Percentiles rank a stretch among this genome's conserved stretches.
These are phyloP conservation scores for Colletotrichum endophyticum DNA, from an alignment of 2,329 filamentous ascomycete genomes.

Conservation along the genomic window DNA sequence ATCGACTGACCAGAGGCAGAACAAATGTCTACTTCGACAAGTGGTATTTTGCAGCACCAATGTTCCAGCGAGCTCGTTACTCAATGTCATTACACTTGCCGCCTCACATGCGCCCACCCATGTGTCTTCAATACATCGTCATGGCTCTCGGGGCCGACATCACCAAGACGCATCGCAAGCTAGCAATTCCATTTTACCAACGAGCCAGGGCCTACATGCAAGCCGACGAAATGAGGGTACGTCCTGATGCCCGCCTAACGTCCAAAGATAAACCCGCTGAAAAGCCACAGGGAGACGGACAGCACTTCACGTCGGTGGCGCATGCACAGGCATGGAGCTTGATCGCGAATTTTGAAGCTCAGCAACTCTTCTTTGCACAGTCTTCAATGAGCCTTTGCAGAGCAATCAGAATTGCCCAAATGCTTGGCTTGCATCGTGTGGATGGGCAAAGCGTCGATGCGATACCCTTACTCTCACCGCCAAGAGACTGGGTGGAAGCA, in stretches of 20 bases:
- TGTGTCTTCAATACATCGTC: conserved; percentile 26
- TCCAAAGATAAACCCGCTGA: background rate
- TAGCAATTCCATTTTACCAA: conserved; percentile 23
- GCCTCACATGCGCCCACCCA: conserved; percentile 23
- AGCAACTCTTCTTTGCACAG: conserved; percentile 70
- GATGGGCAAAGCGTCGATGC: conserved; percentile 65
- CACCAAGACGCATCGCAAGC: conserved; percentile 7
- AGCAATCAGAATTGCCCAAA: conserved; percentile 63
- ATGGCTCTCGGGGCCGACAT: conserved; percentile 22
- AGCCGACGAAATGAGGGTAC: conserved; percentile 22
- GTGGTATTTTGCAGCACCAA: conserved; percentile 20
- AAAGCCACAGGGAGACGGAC: conserved; percentile 6
- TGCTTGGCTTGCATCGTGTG: conserved; percentile 71
- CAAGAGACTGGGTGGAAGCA: conserved; percentile 69
- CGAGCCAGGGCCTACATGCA: conserved; percentile 23
- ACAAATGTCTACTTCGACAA: conserved; percentile 23
- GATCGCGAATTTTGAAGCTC: conserved; percentile 68
- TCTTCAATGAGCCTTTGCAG: conserved; percentile 72
- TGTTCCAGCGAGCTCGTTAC: conserved; percentile 22
- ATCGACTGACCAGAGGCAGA: background rate
- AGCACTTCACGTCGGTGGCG: conserved; percentile 55
- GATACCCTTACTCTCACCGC: conserved; percentile 67
- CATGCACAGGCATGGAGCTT: conserved; percentile 69
- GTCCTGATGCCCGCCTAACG: background rate
- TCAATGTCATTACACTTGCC: conserved; percentile 15